Percentiles rank a stretch among this genome's conserved stretches.
phyloP scores from a whole-genome alignment of 192 early-diverging fungal genomes.

The Coemansia sp. region DNA sequence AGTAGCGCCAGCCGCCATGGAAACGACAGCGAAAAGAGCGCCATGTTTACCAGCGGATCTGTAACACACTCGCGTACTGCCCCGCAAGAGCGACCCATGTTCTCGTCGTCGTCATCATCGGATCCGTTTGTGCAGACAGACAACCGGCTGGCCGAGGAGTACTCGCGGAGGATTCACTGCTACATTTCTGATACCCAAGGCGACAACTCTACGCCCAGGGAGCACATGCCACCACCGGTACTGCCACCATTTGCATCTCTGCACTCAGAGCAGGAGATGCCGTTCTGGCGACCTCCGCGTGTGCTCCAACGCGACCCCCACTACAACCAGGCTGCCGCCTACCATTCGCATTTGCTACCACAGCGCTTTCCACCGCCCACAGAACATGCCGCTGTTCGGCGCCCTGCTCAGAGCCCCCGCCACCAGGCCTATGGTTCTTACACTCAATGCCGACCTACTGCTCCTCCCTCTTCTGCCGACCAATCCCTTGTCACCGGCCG shows the following conservation, averaged over 20 bases:
- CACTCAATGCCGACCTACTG: slow-evolving; percentile 5
- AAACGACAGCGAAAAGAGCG: slow-evolving; percentile 7
- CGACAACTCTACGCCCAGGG: slow-evolving; percentile 9
- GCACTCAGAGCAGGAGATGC: slow-evolving; percentile 21
- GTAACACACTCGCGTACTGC: slow-evolving; percentile 15
- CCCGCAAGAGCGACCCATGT: slow-evolving; percentile 14
- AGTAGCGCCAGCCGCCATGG: slow-evolving; percentile 9
- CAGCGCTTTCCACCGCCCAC: neutral
- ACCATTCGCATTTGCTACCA: neutral
- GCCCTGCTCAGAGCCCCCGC: neutral
- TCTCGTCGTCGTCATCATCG: slow-evolving; percentile 11
- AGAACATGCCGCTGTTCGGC: neutral
- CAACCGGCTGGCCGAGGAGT: slow-evolving; percentile 36
- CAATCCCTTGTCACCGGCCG: neutral
- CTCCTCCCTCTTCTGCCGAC: neutral
- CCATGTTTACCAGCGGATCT: slow-evolving; percentile 2
- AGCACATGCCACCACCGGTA: slow-evolving; percentile 37
- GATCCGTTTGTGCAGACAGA: slow-evolving; percentile 33
- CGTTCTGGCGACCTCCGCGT: slow-evolving; percentile 56
- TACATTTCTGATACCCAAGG: slow-evolving; percentile 37
- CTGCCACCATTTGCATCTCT: slow-evolving; percentile 24
- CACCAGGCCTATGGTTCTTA: neutral
- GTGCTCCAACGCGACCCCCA: slow-evolving; percentile 54
- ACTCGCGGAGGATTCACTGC: slow-evolving; percentile 42
- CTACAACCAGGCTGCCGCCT: slow-evolving; percentile 29